Evolutionary conservation across 2,329 filamentous ascomycete genomes (phyloP).

Genomic region (Penicillium sp.): DNA sequence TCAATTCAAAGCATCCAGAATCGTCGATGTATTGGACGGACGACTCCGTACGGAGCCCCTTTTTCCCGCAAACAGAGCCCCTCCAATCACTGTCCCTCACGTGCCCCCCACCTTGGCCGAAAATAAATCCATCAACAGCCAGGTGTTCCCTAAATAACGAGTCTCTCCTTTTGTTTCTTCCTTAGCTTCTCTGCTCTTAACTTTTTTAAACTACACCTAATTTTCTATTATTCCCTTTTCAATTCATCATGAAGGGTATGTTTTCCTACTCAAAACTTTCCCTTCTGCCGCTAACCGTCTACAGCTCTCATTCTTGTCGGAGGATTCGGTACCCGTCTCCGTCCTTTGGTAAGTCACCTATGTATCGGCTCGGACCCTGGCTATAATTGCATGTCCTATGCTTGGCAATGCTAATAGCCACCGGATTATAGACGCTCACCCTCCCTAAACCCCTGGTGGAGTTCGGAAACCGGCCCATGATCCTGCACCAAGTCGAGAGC

Average conservation of each 20-base stretch:
- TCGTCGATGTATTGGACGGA: too few relatives aligned
- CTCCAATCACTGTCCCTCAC: slow-evolving; percentile 26
- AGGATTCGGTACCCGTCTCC: slow-evolving; percentile 96
- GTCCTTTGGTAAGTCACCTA: slow-evolving; percentile 73
- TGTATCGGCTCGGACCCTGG: neutral
- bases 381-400: neutral
- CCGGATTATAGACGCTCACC: slow-evolving; percentile 70
- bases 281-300: slow-evolving; percentile 9
- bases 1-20: too few relatives aligned
- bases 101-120: slow-evolving; percentile 26
- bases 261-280: slow-evolving; percentile 10
- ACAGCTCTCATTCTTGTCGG: slow-evolving; percentile 97
- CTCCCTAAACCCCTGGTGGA: slow-evolving; percentile 97
- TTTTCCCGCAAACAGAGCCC: slow-evolving; percentile 27
- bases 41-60: too few relatives aligned
- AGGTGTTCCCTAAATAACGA: slow-evolving; percentile 30
- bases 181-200: slow-evolving; percentile 10
- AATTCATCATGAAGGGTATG: slow-evolving; percentile 46
- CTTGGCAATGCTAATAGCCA: slow-evolving; percentile 15
- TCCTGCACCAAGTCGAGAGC: slow-evolving; percentile 94
- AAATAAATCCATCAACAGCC: slow-evolving; percentile 30
- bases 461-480: slow-evolving; percentile 99
- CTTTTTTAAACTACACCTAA: slow-evolving; percentile 4
- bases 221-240: slow-evolving; percentile 6
- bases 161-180: slow-evolving; percentile 18